These are phyloP conservation scores for Diplodia corticola DNA, from an alignment of 2,329 filamentous ascomycete species.

Conservation along the genomic window DNA sequence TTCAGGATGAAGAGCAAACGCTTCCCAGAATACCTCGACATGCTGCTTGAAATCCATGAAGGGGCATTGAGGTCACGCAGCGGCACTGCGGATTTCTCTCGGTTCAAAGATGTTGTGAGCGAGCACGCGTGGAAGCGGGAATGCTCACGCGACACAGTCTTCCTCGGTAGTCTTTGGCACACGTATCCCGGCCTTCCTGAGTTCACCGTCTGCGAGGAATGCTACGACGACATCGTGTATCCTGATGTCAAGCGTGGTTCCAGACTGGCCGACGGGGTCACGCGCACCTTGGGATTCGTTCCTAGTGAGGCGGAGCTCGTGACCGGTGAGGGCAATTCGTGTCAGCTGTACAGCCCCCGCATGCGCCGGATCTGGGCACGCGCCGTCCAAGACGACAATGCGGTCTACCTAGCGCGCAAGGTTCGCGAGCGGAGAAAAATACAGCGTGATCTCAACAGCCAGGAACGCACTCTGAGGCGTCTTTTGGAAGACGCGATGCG, in stretches of 20 bases:
- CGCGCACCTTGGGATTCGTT: constrained; percentile 59
- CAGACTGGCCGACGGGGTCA: constrained; percentile 40
- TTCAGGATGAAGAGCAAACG: constrained; percentile 63
- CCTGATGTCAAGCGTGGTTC: constrained; percentile 44
- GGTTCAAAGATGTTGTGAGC: constrained; percentile 65
- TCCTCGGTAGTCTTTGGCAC: constrained; percentile 71
- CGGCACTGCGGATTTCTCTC: constrained; percentile 55
- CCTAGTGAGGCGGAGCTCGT: constrained; percentile 40
- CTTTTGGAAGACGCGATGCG: constrained; percentile 11
- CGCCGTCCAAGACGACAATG: constrained; percentile 66
- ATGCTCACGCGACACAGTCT: constrained; percentile 65
- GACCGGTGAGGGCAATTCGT: constrained; percentile 49
- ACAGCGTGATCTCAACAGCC: constrained; percentile 25
- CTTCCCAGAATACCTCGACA: constrained; percentile 58
- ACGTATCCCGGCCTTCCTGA: constrained; percentile 72
- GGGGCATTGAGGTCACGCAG: constrained; percentile 18
- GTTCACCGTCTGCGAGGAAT: constrained; percentile 84
- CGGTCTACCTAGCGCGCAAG: constrained; percentile 56
- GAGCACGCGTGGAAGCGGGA: constrained; percentile 48
- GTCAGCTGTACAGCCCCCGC: constrained; percentile 76
- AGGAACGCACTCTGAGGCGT: neutral
- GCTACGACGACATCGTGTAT: constrained; percentile 76
- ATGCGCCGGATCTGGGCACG: constrained; percentile 75
- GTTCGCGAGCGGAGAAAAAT: constrained; percentile 55
- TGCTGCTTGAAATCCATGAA: constrained; percentile 52